Evolutionary conservation across 177 flowering plant genomes (phyloP), one percentile per base, ranked within the genome.

Genomic region (Vitis hybrid): DNA sequence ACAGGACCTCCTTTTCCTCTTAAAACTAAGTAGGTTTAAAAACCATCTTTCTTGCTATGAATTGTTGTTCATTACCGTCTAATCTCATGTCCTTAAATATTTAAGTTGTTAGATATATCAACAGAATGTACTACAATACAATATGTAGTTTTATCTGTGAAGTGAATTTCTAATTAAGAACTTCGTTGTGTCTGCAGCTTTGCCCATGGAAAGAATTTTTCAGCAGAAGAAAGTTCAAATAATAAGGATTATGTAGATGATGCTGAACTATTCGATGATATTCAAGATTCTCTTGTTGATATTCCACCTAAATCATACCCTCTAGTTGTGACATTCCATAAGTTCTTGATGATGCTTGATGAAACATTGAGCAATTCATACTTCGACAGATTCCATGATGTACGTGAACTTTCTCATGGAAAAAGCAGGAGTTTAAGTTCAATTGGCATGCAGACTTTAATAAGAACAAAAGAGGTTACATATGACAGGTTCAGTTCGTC

Each of bases 311-410:
- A 76, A 2, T 65, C 64, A 7, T 92, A 80, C 70, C 97, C 97
- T 26, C 91, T 92, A 11, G 86, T 92, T 2, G 72, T 92, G 30
- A 86, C 97, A 34, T 89, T 91, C 62, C 80, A 75, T 2, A 92
- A 91, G 74, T 86, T 92, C 74, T 72, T 92, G 72, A 69, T 91
- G 81, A 92, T 92, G 96, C 91, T 92, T 56, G 96, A 92, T 75
- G 89, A 89, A 8, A 85, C 87, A 3, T 15, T 88, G 45, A 84
- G 83, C 14, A 71, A 52, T 19, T 91, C 97, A 1, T 92, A 73
- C 69, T 92, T 92, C 70, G 77, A 80, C 45, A 82, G 84, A 60
- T 90, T 90, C 57, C 75, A 23, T 65, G 81, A 77, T 32, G 45
- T 69, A 14, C 70, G 76, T 62, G 69, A 69, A 30, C 55, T 68